Evolutionary conservation across 768 basidiomycete genomes (phyloP).

Genomic region (Trametes villosa): DNA sequence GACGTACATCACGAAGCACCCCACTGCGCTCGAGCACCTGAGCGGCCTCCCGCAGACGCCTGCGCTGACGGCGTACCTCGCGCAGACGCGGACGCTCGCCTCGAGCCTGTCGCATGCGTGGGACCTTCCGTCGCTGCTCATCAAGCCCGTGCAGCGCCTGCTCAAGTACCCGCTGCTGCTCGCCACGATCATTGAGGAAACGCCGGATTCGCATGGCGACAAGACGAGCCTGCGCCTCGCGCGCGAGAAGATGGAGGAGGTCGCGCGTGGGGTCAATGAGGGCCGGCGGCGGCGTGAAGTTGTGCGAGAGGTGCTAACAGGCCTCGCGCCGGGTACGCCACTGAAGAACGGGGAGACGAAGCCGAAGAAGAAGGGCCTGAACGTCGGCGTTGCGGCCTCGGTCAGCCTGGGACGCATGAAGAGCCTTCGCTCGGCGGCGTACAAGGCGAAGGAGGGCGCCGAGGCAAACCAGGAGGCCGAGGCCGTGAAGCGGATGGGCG

Average conservation of each 20-base stretch:
- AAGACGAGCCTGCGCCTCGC: slow-evolving; percentile 60
- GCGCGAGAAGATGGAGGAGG: slow-evolving; percentile 65
- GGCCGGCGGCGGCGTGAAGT: slow-evolving; percentile 76
- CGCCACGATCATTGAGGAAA: slow-evolving; percentile 73
- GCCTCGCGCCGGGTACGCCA: slow-evolving; percentile 41
- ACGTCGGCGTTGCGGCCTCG: slow-evolving; percentile 53
- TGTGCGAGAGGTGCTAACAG: slow-evolving; percentile 69
- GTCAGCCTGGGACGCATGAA: slow-evolving; percentile 69
- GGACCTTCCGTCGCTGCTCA: slow-evolving; percentile 92
- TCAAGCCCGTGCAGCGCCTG: slow-evolving; percentile 96
- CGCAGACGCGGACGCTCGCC: slow-evolving; percentile 66
- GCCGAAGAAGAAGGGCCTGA: slow-evolving; percentile 45
- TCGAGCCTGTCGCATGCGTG: slow-evolving; percentile 82
- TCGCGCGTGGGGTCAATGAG: slow-evolving; percentile 80
- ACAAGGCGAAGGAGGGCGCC: slow-evolving; percentile 40
- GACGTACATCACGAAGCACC: slow-evolving; percentile 80
- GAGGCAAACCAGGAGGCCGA: slow-evolving; percentile 48
- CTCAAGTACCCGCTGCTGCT: slow-evolving; percentile 94
- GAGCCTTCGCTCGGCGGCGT: slow-evolving; percentile 43
- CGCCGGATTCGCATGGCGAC: slow-evolving; percentile 70
- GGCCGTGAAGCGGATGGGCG: slow-evolving; percentile 58
- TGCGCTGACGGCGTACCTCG: slow-evolving; percentile 66
- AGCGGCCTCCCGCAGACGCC: slow-evolving; percentile 53
- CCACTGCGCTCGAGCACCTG: slow-evolving; percentile 73
- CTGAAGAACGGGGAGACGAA: slow-evolving; percentile 32